Percentiles rank a stretch among this genome's conserved stretches.
These are phyloP conservation scores for Stentor coeruleus DNA, from an alignment of 73 alveolate genomes.

Conservation along the genomic window DNA sequence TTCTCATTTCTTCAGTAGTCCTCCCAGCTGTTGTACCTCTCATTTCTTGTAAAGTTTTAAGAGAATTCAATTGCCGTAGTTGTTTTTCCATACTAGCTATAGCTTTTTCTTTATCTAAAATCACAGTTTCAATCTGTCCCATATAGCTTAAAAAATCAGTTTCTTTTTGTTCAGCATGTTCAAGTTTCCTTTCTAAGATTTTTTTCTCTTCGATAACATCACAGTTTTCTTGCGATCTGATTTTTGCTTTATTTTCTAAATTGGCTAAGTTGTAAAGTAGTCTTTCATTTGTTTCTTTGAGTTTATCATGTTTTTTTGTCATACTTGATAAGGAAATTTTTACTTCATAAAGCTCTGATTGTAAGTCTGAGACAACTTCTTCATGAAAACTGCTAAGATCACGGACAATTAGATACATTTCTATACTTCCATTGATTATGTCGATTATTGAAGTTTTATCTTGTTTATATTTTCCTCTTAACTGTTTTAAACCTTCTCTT, in stretches of 20 bases:
- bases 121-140: constrained; percentile 3
- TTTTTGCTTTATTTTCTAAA: not conserved
- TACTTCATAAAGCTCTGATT: not conserved
- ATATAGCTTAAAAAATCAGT: not conserved
- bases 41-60: constrained; percentile 17
- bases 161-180: not conserved
- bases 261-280: not conserved
- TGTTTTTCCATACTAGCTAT: constrained; percentile 3
- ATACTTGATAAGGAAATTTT: too few relatives aligned
- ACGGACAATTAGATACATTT: not conserved
- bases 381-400: not conserved
- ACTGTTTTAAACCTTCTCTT: not conserved
- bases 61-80: not conserved
- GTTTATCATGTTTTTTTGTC: not conserved
- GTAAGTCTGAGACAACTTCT: not conserved
- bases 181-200: not conserved
- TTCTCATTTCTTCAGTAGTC: not conserved
- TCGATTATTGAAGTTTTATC: not conserved
- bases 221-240: not conserved
- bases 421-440: not conserved
- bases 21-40: not conserved
- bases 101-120: constrained; percentile 13
- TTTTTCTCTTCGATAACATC: not conserved
- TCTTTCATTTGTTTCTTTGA: not conserved
- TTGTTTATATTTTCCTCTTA: too few relatives aligned